Evolutionary conservation across 176 grass and related monocot genomes (phyloP), one percentile per base, ranked within the genome.

Genomic region (Typha latifolia): DNA sequence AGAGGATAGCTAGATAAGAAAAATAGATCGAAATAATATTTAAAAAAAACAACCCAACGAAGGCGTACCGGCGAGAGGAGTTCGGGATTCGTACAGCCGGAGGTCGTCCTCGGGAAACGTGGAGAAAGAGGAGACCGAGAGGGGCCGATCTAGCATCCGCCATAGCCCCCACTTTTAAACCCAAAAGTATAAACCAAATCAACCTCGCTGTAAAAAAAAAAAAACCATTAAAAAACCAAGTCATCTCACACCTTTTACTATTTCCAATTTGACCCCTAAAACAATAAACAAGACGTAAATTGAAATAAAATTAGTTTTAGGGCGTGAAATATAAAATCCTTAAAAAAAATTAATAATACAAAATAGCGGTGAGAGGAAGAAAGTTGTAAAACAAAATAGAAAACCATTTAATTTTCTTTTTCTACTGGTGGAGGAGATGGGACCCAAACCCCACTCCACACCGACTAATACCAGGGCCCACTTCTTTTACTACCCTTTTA

Each of bases 81-180:
- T 9, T 57, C 52, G 52, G 53, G 53, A 21, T 57, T 21, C 6
- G n/a, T 0, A 3, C 10, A 21, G 16, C 20, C 53, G 53, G 53
- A 57, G 53, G 20, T 57, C 53, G 53, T 57, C 53, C n/a, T 18
- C 16, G 52, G 52, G 8, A 19, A 19, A 63, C 15, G 34, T 2
- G 31, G 12, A 20, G 48, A 62, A 71, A 19, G 19, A 14, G 19
- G 48, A 80, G 77, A 80, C 56, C 56, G 66, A 64, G 56, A 70
- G 21, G 62, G 75, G 43, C 77, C 77, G 77, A 72, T 80, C 77
- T 61, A 80, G 69, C 69, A 47, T 78, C 66, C 66, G 5, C 56
- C 14, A 37, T 77, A 34, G 53, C 53, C 53, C 52, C 51, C 53
- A 7, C n/a, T 9, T 57, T 21, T 18, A 57, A 57, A 57, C 5